Evolutionary conservation across 345 rosid species (phyloP).

Genomic region (Hibiscus tridactylites): DNA sequence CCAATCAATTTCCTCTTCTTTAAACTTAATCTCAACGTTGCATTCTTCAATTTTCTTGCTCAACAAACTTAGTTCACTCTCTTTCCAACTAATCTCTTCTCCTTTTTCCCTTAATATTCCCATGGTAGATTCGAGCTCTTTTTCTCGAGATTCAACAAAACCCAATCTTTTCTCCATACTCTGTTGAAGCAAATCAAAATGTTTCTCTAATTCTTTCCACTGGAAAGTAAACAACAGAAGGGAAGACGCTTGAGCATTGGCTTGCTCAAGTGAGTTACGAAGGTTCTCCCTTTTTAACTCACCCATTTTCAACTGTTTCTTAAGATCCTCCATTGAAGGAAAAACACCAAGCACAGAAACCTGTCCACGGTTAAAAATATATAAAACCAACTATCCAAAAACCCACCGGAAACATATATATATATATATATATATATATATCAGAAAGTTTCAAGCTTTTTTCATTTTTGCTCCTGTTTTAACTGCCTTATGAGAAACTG

Average conservation of each 20-base stretch:
- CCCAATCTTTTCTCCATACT: background rate
- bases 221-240: constrained; percentile 16
- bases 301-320: constrained; percentile 1
- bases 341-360: background rate
- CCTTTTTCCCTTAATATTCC: background rate
- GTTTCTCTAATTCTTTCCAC: constrained; percentile 28
- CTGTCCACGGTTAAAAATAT: background rate
- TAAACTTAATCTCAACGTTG: background rate
- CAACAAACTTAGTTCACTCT: background rate
- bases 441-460: too few relatives aligned
- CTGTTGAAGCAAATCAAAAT: constrained; percentile 6
- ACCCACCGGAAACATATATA: too few relatives aligned
- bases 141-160: background rate
- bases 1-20: too few relatives aligned
- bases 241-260: constrained; percentile 18
- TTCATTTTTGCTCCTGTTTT: too few relatives aligned
- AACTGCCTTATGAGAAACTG: too few relatives aligned
- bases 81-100: constrained; percentile 9
- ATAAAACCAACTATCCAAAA: background rate
- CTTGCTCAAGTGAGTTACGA: constrained; percentile 12
- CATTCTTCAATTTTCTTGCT: background rate
- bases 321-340: background rate
- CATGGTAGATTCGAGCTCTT: background rate
- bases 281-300: constrained; percentile 16
- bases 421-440: too few relatives aligned